Percentiles rank a stretch among this genome's conserved stretches.
These are phyloP conservation scores for Boletus rufocinnamomeus DNA, from an alignment of 768 basidiomycete species.

Conservation along the genomic window DNA sequence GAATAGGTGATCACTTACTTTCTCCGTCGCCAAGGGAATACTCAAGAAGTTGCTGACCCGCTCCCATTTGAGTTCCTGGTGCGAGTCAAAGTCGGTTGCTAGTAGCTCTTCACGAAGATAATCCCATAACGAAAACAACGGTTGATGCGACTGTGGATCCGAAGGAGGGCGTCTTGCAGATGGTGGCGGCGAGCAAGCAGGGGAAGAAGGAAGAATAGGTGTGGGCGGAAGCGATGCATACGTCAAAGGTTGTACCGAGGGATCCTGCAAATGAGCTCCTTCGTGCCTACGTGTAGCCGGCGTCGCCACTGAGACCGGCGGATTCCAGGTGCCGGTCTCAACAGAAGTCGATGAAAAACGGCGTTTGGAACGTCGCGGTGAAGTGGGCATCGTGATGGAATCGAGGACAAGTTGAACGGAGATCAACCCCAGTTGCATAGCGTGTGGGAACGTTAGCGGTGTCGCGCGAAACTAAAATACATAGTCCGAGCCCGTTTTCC, in stretches of 20 bases:
- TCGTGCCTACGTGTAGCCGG: constrained; percentile 20
- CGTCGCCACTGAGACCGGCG: constrained; percentile 14
- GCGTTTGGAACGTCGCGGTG: constrained; percentile 36
- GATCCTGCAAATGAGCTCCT: constrained; percentile 9
- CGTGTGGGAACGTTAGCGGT: constrained; percentile 20
- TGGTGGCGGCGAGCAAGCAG: constrained; percentile 28
- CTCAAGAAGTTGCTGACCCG: constrained; percentile 93
- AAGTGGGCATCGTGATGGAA: constrained; percentile 29
- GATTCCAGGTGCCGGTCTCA: constrained; percentile 26
- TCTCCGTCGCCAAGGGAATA: constrained; percentile 92
- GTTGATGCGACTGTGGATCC: constrained; percentile 28
- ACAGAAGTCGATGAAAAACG: constrained; percentile 35
- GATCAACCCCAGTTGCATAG: neutral
- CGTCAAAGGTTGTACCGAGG: constrained; percentile 42
- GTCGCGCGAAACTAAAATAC: neutral
- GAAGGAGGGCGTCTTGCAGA: constrained; percentile 17
- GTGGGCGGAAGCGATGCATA: constrained; percentile 78
- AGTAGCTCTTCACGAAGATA: constrained; percentile 86
- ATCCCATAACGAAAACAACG: constrained; percentile 87
- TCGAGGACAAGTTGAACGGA: neutral
- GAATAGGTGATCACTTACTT: constrained; percentile 49
- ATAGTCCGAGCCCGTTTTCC: neutral
- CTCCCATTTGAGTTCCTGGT: constrained; percentile 94
- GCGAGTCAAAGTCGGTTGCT: constrained; percentile 92
- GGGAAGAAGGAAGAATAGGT: constrained; percentile 57